Evolutionary conservation across 2,329 filamentous ascomycete species (phyloP), one percentile per base, ranked within the genome.

Genomic region (Coniochaeta sp.): DNA sequence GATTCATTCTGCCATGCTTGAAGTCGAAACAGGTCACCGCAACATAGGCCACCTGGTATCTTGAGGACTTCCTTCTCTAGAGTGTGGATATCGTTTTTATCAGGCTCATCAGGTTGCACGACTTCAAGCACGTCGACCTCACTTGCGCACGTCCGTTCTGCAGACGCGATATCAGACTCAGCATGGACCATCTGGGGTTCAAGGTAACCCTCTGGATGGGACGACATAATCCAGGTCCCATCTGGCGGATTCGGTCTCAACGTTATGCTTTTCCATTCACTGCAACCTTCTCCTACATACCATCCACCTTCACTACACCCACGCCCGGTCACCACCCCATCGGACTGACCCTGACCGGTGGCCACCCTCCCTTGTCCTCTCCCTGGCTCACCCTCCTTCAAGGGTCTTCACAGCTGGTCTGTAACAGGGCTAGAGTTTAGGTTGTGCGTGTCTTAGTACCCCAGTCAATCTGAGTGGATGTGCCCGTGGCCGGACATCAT

Each of bases 351-450:
- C 24, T 52, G 47, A 30, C 47, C 47, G 47, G 24, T 52, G 26
- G 22, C 47, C 9, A 52, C 47, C 22, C 47, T 52, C 65, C 62
- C 63, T 56, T 60, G 62, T 66, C 65, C 64, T 62, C 64, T 52
- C 30, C 67, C 64, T 40, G 38, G 38, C 38, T 40, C 38, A 40
- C 65, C 68, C 64, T 65, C 47, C 62, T 57, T 59, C 62, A 61
- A 59, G 58, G 63, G 64, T 65, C 63, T 65, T 65, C 63, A 28
- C 47, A 64, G 64, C 57, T 63, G 67, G 66, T 70, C 70, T 76
- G 75, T 73, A 74, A 76, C 75, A 75, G 70, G 72, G 72, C 74
- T 73, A 72, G 69, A 71, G 69, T 67, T 67, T 68, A 70, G 69
- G 67, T 68, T 67, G 68, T 72, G 65, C 67, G 63, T 67, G 63